phyloP scores from a whole-genome alignment of 176 grass and related monocot species.

The Avena atlantica region DNA sequence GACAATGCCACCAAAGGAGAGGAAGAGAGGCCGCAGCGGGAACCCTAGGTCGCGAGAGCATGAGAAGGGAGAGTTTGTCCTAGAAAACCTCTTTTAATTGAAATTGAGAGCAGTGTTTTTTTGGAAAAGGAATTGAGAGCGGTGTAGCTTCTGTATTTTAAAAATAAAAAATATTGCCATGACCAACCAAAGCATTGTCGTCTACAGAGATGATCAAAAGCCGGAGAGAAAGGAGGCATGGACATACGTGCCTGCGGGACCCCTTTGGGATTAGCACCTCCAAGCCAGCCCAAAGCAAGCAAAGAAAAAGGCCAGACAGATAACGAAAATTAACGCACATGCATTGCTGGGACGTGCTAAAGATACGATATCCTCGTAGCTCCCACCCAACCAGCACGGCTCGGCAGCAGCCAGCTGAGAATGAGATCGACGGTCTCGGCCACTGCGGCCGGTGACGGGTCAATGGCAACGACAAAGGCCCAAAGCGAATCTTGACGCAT shows the following conservation, averaged over 20 bases:
- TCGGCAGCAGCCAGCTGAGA: background rate
- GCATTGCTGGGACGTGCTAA: background rate
- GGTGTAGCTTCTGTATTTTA: no score
- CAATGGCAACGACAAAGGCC: background rate
- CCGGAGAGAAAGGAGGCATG: background rate
- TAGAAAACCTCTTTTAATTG: no score
- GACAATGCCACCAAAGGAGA: no score
- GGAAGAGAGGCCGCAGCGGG: no score
- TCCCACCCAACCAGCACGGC: background rate
- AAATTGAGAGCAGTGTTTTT: no score
- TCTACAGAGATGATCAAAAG: background rate
- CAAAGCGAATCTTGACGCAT: background rate
- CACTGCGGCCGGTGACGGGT: background rate
- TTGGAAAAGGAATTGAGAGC: no score
- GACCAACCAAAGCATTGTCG: no score
- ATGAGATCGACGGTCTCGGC: background rate
- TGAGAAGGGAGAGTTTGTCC: no score
- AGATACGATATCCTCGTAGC: slow-evolving; percentile 5
- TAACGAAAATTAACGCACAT: slow-evolving; percentile 17
- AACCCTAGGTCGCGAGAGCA: no score
- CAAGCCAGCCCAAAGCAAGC: background rate
- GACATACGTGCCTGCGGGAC: background rate
- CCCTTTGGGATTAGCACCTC: background rate
- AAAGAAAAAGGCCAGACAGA: background rate
- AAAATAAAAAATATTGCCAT: no score